Evolutionary conservation across 345 rosid genomes (phyloP).

Genomic region (Hibiscus trionum): DNA sequence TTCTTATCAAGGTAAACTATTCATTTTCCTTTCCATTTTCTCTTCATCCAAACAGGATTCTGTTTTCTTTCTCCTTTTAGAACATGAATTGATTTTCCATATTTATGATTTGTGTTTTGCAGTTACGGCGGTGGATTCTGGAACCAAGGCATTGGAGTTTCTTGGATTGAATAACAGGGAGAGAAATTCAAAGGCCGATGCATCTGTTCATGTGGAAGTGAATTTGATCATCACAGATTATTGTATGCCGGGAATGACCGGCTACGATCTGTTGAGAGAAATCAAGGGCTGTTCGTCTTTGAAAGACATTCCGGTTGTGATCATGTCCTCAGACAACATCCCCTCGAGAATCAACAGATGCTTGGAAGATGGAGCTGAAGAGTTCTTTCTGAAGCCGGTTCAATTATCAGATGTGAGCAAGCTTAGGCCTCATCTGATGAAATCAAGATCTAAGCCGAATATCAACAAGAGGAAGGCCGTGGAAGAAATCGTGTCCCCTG

Average conservation of each 20-base stretch:
- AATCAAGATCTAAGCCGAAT: conserved; percentile 21
- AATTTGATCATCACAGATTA: conserved; percentile 91
- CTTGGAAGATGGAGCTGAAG: conserved; percentile 87
- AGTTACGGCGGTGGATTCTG: conserved; percentile 95
- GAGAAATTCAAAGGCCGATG: conserved; percentile 18
- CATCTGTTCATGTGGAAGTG: conserved; percentile 35
- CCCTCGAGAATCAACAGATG: conserved; percentile 82
- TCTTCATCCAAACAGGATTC: not conserved
- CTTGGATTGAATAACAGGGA: conserved; percentile 44
- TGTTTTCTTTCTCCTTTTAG: not conserved
- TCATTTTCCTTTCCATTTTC: not conserved
- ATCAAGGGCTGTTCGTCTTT: conserved; percentile 69
- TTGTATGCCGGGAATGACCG: conserved; percentile 97
- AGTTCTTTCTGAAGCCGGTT: conserved; percentile 83
- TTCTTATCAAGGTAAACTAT: conserved; percentile 56
- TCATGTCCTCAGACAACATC: conserved; percentile 87
- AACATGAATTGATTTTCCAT: not conserved
- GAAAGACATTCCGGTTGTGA: conserved; percentile 79
- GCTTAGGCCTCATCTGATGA: conserved; percentile 55
- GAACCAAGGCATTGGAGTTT: conserved; percentile 76
- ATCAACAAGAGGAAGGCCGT: not conserved
- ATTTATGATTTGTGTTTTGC: not conserved
- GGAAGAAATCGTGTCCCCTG: conserved; percentile 21
- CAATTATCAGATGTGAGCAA: conserved; percentile 73
- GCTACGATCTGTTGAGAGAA: conserved; percentile 80